A percentile compares a stretch with the other conserved stretches of the same genome.
Evolutionary conservation across 225 moss, liverwort and hornwort genomes (phyloP).

Genomic region (Antitrichia curtipendula): DNA sequence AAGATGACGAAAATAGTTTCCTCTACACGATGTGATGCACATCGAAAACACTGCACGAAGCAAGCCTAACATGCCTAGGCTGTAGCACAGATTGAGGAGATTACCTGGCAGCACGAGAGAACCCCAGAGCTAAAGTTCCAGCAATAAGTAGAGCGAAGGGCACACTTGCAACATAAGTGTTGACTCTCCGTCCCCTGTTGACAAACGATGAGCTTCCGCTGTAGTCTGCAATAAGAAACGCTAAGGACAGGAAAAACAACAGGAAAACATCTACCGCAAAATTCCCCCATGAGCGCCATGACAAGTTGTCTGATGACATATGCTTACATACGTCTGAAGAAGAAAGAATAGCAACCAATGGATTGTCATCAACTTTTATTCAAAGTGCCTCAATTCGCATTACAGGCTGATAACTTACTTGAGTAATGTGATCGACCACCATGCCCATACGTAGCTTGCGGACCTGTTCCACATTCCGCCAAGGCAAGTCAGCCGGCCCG

Average conservation of each 20-base stretch:
- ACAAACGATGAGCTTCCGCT: slow-evolving; percentile 10
- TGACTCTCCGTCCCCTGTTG: slow-evolving; percentile 17
- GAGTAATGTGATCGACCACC: slow-evolving; percentile 33
- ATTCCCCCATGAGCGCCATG: not conserved
- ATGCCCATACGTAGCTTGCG: slow-evolving; percentile 21
- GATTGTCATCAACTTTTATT: not conserved
- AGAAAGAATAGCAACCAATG: not conserved
- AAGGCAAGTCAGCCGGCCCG: not conserved
- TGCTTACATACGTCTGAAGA: not conserved
- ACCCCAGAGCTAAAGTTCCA: slow-evolving; percentile 34
- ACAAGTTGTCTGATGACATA: not conserved
- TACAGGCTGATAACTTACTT: slow-evolving; percentile 2
- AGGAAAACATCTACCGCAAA: not conserved
- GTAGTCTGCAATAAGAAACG: slow-evolving; percentile 3
- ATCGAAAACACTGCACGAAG: not conserved
- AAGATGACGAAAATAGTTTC: not conserved
- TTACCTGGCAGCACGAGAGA: slow-evolving; percentile 33
- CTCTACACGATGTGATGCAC: not conserved
- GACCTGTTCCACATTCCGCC: slow-evolving; percentile 2
- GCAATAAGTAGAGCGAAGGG: slow-evolving; percentile 36
- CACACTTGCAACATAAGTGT: slow-evolving; percentile 23
- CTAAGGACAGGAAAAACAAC: not conserved
- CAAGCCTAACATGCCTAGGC: not conserved
- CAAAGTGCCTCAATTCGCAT: not conserved
- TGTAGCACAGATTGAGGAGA: not conserved